Evolutionary conservation across 2,329 filamentous ascomycete species (phyloP).

Genomic region (Epichloe brachyelytri): DNA sequence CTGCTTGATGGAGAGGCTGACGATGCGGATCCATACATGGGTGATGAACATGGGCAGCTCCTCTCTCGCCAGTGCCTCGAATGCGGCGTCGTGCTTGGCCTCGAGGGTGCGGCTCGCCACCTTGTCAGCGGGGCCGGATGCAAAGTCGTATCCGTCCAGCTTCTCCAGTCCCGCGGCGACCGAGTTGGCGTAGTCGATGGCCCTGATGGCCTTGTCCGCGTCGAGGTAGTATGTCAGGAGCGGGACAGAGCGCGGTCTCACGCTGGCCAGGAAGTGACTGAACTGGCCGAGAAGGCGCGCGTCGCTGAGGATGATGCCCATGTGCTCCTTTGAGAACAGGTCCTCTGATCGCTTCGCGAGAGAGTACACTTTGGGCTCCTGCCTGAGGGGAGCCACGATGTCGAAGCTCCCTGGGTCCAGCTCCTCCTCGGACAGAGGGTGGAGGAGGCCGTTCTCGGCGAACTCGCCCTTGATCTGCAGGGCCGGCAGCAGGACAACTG

Average conservation of each 20-base stretch:
- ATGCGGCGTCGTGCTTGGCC: slow-evolving; percentile 50
- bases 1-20: slow-evolving; percentile 55
- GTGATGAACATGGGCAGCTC: slow-evolving; percentile 63
- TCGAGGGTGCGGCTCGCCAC: slow-evolving; percentile 48
- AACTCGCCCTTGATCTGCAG: neutral
- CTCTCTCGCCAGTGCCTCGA: slow-evolving; percentile 50
- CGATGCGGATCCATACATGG: slow-evolving; percentile 53
- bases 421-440: neutral
- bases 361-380: slow-evolving; percentile 23
- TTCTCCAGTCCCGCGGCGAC: slow-evolving; percentile 47
- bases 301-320: slow-evolving; percentile 52
- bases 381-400: neutral
- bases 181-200: slow-evolving; percentile 59
- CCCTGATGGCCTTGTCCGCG: slow-evolving; percentile 55
- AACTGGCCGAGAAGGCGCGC: slow-evolving; percentile 51
- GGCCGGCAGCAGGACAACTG: neutral
- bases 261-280: slow-evolving; percentile 49
- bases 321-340: slow-evolving; percentile 53
- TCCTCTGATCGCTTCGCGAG: slow-evolving; percentile 52
- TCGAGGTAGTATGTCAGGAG: slow-evolving; percentile 61
- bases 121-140: slow-evolving; percentile 31
- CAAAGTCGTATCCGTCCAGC: slow-evolving; percentile 43
- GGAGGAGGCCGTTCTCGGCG: neutral
- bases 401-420: slow-evolving; percentile 1
- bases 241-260: slow-evolving; percentile 49